These are phyloP conservation scores for Chlamydomonas incerta DNA, from an alignment of 139 green algal species.

Conservation along the genomic window DNA sequence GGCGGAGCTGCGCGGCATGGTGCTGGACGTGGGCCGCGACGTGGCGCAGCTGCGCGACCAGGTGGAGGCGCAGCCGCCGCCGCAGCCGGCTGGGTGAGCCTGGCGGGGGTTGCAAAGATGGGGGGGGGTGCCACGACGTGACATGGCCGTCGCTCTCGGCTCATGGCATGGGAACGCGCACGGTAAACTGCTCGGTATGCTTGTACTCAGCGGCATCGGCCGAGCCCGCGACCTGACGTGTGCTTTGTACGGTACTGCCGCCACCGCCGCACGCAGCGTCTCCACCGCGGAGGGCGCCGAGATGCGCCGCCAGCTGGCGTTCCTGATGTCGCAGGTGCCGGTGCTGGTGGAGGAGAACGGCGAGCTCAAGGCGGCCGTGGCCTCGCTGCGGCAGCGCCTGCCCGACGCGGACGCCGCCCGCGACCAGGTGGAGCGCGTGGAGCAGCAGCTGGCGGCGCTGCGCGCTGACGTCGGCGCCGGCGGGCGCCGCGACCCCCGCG, in stretches of 20 bases:
- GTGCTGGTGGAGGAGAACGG: constrained; percentile 13
- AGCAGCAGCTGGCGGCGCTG: neutral
- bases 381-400: neutral
- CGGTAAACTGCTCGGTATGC: no score
- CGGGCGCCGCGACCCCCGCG: neutral
- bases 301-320: constrained; percentile 29
- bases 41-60: constrained; percentile 34
- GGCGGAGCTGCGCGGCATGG: constrained; percentile 15
- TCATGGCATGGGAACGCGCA: no score
- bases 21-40: constrained; percentile 4
- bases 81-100: no score
- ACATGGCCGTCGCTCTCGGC: no score
- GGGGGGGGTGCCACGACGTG: no score
- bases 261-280: neutral
- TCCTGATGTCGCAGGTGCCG: constrained; percentile 26
- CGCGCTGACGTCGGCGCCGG: neutral
- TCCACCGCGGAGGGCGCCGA: neutral
- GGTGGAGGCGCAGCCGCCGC: neutral
- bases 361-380: constrained; percentile 9
- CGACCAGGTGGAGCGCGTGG: neutral
- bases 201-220: no score
- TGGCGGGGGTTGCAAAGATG: no score
- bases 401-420: neutral
- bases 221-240: no score
- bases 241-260: no score